phyloP scores from a whole-genome alignment of 805 yeast genomes.

The Spathaspora girioi region DNA sequence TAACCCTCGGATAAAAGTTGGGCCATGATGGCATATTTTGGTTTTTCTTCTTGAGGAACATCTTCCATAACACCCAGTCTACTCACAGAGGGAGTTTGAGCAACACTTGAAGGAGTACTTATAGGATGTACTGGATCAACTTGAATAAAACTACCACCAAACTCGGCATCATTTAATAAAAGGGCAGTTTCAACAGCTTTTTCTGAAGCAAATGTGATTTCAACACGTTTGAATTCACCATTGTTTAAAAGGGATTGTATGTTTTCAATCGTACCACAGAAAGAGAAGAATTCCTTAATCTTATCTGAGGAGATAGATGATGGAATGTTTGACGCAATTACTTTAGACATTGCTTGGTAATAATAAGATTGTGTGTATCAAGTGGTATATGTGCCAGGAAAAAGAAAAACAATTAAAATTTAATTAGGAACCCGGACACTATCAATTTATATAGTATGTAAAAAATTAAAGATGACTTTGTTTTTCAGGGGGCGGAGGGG shows the following conservation, averaged over 20 bases:
- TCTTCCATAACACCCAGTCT: slow-evolving; percentile 27
- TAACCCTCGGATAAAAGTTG: slow-evolving; percentile 76
- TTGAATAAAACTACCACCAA: slow-evolving; percentile 53
- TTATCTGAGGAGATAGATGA: slow-evolving; percentile 45
- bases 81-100: slow-evolving; percentile 8
- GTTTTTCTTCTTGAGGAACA: slow-evolving; percentile 72
- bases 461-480: neutral
- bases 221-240: slow-evolving; percentile 33
- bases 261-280: slow-evolving; percentile 56
- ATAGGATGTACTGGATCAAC: slow-evolving; percentile 27
- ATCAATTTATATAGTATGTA: too few relatives aligned
- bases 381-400: neutral
- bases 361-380: neutral
- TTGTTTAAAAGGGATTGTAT: slow-evolving; percentile 28
- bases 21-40: slow-evolving; percentile 70
- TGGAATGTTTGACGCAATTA: slow-evolving; percentile 58
- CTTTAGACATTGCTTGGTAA: slow-evolving; percentile 35
- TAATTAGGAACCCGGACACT: too few relatives aligned
- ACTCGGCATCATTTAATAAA: slow-evolving; percentile 68
- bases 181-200: slow-evolving; percentile 71
- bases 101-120: slow-evolving; percentile 9
- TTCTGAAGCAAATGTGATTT: slow-evolving; percentile 51
- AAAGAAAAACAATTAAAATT: neutral
- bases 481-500: neutral
- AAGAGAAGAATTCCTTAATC: slow-evolving; percentile 64